Evolutionary conservation across 176 grass and related monocot genomes (phyloP).

Genomic region (Cymbopogon citratus): DNA sequence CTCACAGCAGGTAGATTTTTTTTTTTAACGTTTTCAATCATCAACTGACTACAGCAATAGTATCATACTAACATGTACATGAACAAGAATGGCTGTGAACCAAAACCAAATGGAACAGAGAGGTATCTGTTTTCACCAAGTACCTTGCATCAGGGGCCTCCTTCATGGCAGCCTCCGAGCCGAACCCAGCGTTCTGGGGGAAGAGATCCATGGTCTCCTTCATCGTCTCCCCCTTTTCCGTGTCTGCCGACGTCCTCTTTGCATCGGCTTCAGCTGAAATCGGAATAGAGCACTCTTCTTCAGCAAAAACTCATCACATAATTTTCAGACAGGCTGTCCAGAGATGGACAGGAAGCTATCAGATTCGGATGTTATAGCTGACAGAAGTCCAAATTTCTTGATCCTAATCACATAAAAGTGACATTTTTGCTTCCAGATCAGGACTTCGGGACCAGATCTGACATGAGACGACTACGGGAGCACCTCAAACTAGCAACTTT

Average conservation of each 20-base stretch:
- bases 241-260: slow-evolving; percentile 26
- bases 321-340: too few species aligned
- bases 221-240: neutral
- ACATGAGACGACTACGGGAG: neutral
- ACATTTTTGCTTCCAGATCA: neutral
- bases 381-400: neutral
- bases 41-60: neutral
- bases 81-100: neutral
- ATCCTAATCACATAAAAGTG: neutral
- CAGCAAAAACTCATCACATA: neutral
- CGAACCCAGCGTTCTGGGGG: slow-evolving; percentile 57
- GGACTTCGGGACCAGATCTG: slow-evolving; percentile 4
- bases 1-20: neutral
- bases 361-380: neutral
- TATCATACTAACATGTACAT: neutral
- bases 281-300: neutral
- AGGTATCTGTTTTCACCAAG: neutral
- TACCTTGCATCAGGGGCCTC: slow-evolving; percentile 31
- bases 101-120: neutral
- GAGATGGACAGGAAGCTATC: neutral
- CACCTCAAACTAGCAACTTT: neutral
- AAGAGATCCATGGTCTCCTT: slow-evolving; percentile 58
- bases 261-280: slow-evolving; percentile 46
- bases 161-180: neutral
- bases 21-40: neutral